Evolutionary conservation across 306 rosid genomes (phyloP), one percentile per base, ranked within the genome.

Genomic region (Datisca glomerata): DNA sequence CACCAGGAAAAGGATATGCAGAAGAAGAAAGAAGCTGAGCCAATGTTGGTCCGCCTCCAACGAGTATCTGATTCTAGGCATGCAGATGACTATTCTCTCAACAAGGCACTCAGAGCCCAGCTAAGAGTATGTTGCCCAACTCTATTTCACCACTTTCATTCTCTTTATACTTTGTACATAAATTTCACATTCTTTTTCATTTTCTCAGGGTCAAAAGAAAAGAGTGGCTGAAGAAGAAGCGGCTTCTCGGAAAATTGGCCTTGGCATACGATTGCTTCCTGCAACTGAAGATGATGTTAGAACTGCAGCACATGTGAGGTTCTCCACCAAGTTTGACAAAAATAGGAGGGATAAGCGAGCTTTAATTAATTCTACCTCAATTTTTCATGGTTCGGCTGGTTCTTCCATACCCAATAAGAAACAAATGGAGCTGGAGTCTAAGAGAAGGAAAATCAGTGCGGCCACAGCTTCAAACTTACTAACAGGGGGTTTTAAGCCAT

Each of bases 11-110:
- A 65, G 49, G 96, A 86, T 67, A 61, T 86, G 76, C 68, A 75
- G 37, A 86, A 78, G 49, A 81, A 78, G 84, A 86, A 78, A 71
- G 94, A 78, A 70, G 91, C 86, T 3, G 96, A 81, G 56, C 96
- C 96, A 3, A 74, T 68, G 42, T 69, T 86, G 17, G 86, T 81
- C 34, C 86, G 84, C 50, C 80, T 81, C 36, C 96, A 86, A 60
- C 59, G 78, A 59, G 24, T 69, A 19, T 78, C 96, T 52, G 96
- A 86, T 53, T 53, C 73, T 50, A 76, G 81, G 51, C 80, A 75
- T 59, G 65, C 74, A n/a, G 92, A 86, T 73, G 96, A 86, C 63
- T 75, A 75, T 50, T 53, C 77, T 40, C 80, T 48, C 24, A 86
- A 86, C 55, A 81, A 58, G 68, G 39, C 65, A 45, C 94, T 86